Evolutionary conservation across 2,329 filamentous ascomycete genomes (phyloP).

Genomic region (Calonectria pseudoturangicola): DNA sequence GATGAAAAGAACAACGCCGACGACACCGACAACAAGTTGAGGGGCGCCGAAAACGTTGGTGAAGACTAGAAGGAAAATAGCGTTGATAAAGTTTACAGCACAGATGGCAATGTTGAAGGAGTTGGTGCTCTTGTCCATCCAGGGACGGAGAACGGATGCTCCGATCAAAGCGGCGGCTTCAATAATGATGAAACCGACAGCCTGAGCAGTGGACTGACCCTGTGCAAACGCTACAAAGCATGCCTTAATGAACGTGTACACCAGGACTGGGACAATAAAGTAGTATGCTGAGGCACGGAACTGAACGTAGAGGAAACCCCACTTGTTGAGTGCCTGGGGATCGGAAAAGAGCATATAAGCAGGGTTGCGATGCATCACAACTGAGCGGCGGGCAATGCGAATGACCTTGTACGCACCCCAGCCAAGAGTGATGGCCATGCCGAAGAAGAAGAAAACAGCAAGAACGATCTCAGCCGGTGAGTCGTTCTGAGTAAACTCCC

Average conservation of each 20-base stretch:
- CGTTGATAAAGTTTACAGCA: conserved; percentile 92
- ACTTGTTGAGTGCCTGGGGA: conserved; percentile 95
- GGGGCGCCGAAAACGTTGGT: conserved; percentile 90
- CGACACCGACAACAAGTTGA: conserved; percentile 87
- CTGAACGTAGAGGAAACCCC: conserved; percentile 98
- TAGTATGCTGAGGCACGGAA: conserved; percentile 97
- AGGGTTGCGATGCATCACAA: conserved; percentile 94
- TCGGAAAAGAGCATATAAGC: conserved; percentile 98
- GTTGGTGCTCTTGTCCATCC: conserved; percentile 99
- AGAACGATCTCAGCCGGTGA: conserved; percentile 91
- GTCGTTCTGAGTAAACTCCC: conserved; percentile 92
- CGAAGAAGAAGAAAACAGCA: conserved; percentile 91
- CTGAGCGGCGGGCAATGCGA: conserved; percentile 89
- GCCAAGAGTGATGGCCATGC: conserved; percentile 83
- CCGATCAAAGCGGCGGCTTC: conserved; percentile 86
- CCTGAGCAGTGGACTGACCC: conserved; percentile 81
- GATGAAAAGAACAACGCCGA: conserved; percentile 93
- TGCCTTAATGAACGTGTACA: conserved; percentile 89
- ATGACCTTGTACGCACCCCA: conserved; percentile 96
- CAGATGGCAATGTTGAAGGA: conserved; percentile 96
- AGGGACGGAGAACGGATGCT: conserved; percentile 88
- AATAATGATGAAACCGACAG: conserved; percentile 87
- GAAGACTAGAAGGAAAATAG: conserved; percentile 92
- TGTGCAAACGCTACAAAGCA: conserved; percentile 92
- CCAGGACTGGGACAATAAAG: conserved; percentile 88